Conservation (phyloP, 768 basidiomycete genomes). For the Leccinum arenicola region DNA sequence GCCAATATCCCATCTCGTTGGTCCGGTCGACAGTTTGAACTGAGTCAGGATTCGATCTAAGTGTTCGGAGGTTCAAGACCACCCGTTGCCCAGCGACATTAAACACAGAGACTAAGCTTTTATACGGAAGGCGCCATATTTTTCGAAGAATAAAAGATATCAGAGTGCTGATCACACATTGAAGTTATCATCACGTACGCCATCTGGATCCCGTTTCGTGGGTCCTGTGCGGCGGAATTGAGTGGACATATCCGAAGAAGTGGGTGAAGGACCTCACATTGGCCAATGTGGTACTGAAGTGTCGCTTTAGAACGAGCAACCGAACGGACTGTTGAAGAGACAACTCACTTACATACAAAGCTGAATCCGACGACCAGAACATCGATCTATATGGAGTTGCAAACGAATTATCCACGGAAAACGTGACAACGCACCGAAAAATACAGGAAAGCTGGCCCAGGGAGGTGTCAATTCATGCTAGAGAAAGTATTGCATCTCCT, state of each 20-base stretch:
- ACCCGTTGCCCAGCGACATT: slow-evolving; percentile 15
- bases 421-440: not conserved
- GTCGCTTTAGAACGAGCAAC: not conserved
- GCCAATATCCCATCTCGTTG: not conserved
- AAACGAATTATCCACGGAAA: not conserved
- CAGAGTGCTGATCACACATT: not conserved
- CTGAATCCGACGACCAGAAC: not conserved
- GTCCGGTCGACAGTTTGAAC: not conserved
- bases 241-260: not conserved
- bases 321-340: not conserved
- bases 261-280: not conserved
- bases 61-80: slow-evolving; percentile 15
- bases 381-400: not conserved
- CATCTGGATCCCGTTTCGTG: not conserved
- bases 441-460: not conserved
- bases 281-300: not conserved
- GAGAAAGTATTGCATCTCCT: not conserved
- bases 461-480: not conserved
- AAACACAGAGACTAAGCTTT: too few species aligned
- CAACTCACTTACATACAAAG: slow-evolving; percentile 8
- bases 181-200: slow-evolving; percentile 1
- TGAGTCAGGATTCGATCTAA: not conserved
- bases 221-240: not conserved
- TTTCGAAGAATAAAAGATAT: too few species aligned
- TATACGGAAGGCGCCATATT: too few species aligned